Evolutionary conservation across 192 early-diverging fungal species (phyloP), one percentile per base, ranked within the genome.

Genomic region (Lunasporangiospora selenospora): DNA sequence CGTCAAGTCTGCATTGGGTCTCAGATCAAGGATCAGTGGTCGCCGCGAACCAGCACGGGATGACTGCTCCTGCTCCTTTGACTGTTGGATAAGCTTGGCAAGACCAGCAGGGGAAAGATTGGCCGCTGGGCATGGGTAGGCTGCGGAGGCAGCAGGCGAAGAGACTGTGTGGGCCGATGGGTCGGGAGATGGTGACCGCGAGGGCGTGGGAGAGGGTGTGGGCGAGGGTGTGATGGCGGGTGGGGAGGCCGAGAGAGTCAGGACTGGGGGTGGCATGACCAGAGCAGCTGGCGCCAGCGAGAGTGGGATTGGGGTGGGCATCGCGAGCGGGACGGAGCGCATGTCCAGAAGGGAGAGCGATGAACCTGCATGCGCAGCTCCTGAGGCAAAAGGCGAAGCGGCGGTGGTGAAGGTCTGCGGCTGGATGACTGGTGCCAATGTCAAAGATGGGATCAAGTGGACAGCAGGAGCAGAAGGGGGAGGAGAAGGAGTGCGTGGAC

Each of bases 1-100:
- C 15, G 77, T 80, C 24, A 66, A n/a, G 18, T 70, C 61, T 48
- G 79, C 75, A 45, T 81, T 76, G 23, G 77, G 65, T 13, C 77
- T 37, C 15, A 85, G 77, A 50, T 76, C 71, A 40, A 81, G 62
- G 30, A 81, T 67, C 37, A 76, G 46, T 33, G 75, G 39, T 12
- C 51, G 59, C 31, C 56, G 44, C 53, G 64, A 58, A 37, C 49
- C 46, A 51, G 65, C 57, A 62, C 59, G 30, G 56, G 54, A 51
- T 26, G 13, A 27, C n/a, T n/a, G n/a, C n/a, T n/a, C n/a, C n/a
- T 32, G 27, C 31, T 4, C 40, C 40, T 23, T 53, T 41, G 52
- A 64, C 30, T 34, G 53, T 26, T 65, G 48, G 13, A 67, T 18
- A 13, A 67, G 18, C 1, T 46, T 60, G 16, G 75, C 59, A 15